phyloP scores from a whole-genome alignment of 1,284 basidiomycete species.

The Tylopilus orsonianus region DNA sequence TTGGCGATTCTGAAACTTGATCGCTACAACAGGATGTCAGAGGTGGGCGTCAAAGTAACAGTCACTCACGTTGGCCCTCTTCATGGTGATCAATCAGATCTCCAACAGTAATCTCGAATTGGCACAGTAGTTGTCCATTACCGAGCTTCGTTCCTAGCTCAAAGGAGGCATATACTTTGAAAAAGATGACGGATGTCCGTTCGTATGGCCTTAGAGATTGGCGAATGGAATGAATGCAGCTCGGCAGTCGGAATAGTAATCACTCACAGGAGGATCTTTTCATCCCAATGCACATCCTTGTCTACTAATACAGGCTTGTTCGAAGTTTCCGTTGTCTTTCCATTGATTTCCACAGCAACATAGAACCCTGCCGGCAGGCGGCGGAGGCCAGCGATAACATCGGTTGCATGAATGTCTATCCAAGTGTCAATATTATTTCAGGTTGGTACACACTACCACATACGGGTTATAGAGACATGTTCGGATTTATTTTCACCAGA shows the following conservation, averaged over 20 bases:
- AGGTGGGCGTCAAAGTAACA: too few relatives aligned
- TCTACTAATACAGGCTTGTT: background rate
- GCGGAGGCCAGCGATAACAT: background rate
- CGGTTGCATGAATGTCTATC: background rate
- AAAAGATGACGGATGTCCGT: background rate
- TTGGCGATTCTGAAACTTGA: too few relatives aligned
- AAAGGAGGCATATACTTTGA: background rate
- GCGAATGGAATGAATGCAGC: background rate
- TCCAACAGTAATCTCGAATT: background rate
- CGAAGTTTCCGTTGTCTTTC: background rate
- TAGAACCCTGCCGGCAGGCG: background rate
- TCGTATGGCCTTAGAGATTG: background rate
- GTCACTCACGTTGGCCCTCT: background rate
- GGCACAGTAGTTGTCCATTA: background rate
- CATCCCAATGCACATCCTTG: background rate
- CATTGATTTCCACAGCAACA: background rate
- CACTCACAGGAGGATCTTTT: background rate
- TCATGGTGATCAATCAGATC: background rate
- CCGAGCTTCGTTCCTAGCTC: background rate
- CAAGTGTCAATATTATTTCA: background rate
- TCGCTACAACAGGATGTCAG: too few relatives aligned
- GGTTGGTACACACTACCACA: background rate
- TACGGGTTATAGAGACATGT: background rate
- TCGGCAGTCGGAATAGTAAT: background rate
- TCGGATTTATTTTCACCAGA: too few relatives aligned